Conservation (phyloP, 177 flowering plant species). For the Vitis hybrid region DNA sequence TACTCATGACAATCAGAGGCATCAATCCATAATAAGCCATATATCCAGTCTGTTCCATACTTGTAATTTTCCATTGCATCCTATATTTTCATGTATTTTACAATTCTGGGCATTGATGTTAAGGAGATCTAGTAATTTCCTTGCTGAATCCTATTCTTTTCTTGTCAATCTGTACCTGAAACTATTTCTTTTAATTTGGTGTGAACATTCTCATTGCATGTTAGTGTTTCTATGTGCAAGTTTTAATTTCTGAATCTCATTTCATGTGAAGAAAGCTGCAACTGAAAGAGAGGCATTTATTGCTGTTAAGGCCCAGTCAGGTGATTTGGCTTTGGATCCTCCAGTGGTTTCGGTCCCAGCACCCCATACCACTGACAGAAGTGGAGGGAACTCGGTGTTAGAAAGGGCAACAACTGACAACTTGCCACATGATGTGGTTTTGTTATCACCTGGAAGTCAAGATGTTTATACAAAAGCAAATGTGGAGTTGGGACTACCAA, state of each 20-base stretch:
- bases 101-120: slow-evolving; percentile 6
- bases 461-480: slow-evolving; percentile 19
- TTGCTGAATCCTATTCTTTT: neutral
- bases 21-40: too few relatives aligned
- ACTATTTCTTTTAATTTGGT: neutral
- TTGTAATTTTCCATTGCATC: neutral
- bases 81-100: neutral
- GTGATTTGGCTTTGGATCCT: slow-evolving; percentile 14
- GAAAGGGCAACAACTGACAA: slow-evolving; percentile 19
- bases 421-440: slow-evolving; percentile 19
- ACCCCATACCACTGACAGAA: slow-evolving; percentile 12
- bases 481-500: slow-evolving; percentile 8
- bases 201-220: neutral
- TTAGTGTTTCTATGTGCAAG: neutral
- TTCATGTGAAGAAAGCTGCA: slow-evolving; percentile 17
- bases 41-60: too few relatives aligned
- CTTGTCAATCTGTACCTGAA: neutral
- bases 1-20: neutral
- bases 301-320: slow-evolving; percentile 14
- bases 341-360: slow-evolving; percentile 10
- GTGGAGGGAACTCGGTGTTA: slow-evolving; percentile 10
- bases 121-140: neutral
- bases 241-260: slow-evolving; percentile 1
- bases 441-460: slow-evolving; percentile 24
- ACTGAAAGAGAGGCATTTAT: slow-evolving; percentile 19